Percentiles rank a stretch among this genome's conserved stretches.
Conservation (phyloP, 805 yeast species). For the Tetrapisispora arboricola region DNA sequence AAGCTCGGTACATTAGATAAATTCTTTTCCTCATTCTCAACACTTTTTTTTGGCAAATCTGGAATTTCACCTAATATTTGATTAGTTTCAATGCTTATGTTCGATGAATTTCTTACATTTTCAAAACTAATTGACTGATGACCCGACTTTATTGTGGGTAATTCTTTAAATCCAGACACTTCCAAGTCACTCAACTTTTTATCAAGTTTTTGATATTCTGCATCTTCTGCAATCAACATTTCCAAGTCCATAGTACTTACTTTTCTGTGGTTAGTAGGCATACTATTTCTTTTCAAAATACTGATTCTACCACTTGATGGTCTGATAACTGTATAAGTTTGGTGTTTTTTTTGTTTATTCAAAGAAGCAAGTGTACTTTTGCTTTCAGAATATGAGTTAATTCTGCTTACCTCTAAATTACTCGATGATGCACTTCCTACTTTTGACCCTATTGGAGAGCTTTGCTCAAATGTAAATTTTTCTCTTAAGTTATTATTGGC, state of each 20-base stretch:
- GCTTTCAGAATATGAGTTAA: background rate
- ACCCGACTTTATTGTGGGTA: background rate
- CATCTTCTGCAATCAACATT: constrained; percentile 1
- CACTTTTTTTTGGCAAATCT: background rate
- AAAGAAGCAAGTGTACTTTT: background rate
- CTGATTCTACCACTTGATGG: constrained; percentile 29
- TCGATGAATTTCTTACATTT: background rate
- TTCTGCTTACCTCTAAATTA: background rate
- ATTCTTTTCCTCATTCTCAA: background rate
- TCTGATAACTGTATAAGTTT: constrained; percentile 11
- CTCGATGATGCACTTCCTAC: background rate
- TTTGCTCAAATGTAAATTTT: constrained; percentile 28
- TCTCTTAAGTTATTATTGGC: constrained; percentile 42
- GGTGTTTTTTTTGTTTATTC: constrained; percentile 5
- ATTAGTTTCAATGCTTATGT: constrained; percentile 18
- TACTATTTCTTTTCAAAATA: constrained; percentile 12
- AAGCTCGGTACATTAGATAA: constrained; percentile 24
- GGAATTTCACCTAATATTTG: constrained; percentile 10
- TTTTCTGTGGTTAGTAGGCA: background rate
- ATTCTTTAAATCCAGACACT: constrained; percentile 11
- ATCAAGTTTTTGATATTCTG: constrained; percentile 14
- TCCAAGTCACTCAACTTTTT: constrained; percentile 14
- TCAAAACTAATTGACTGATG: background rate
- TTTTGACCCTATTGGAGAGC: background rate
- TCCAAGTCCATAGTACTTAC: background rate